These are phyloP conservation scores for Calonectria naviculata DNA, from an alignment of 2,329 filamentous ascomycete genomes.

Conservation along the genomic window DNA sequence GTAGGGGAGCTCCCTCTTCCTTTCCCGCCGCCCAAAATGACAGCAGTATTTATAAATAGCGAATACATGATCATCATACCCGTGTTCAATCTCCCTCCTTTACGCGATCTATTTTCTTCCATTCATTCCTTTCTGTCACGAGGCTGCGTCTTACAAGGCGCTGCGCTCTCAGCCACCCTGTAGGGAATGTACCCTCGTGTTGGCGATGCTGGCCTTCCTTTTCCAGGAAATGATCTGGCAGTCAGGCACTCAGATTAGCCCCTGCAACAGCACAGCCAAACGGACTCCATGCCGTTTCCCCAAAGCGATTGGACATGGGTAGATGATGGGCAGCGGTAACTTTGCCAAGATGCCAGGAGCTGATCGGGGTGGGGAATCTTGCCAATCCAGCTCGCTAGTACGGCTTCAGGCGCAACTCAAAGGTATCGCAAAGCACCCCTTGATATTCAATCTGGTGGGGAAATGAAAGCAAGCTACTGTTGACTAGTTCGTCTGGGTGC, in stretches of 20 bases:
- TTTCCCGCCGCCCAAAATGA: no score
- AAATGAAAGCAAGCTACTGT: neutral
- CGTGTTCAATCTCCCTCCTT: no score
- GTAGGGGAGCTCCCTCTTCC: no score
- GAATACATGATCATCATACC: no score
- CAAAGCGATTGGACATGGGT: neutral
- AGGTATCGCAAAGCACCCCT: neutral
- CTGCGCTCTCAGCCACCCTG: no score
- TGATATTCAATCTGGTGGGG: neutral
- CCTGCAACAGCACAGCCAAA: neutral
- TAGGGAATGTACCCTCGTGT: neutral
- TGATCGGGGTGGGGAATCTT: neutral
- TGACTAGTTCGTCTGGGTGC: neutral
- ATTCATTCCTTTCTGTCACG: no score
- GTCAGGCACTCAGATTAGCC: neutral
- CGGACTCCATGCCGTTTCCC: neutral
- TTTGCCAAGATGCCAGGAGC: neutral
- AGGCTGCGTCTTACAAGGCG: no score
- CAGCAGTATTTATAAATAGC: no score
- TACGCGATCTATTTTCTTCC: no score
- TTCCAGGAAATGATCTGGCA: neutral
- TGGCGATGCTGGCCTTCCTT: neutral
- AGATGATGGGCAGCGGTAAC: neutral
- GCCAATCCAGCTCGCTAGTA: neutral
- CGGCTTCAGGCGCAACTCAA: neutral